Conservation (phyloP, 1,284 basidiomycete genomes). For the Flammula alnicola region DNA sequence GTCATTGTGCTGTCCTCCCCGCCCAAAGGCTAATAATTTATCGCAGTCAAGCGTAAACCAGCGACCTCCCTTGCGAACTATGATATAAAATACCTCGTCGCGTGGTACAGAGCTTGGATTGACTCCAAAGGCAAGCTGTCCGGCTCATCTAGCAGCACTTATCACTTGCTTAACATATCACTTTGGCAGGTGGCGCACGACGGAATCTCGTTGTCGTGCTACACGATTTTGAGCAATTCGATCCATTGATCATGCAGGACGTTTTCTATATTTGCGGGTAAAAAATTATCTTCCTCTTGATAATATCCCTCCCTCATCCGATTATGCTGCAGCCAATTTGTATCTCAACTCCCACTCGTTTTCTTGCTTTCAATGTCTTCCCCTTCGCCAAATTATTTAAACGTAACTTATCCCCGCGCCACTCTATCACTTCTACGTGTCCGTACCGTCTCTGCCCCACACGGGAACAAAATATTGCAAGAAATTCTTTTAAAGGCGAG, state of each 20-base stretch:
- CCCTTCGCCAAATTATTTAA: conserved; percentile 61
- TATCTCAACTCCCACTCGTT: conserved; percentile 58
- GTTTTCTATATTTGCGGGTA: conserved; percentile 73
- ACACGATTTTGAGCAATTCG: conserved; percentile 74
- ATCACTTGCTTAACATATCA: neutral
- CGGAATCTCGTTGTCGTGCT: conserved; percentile 57
- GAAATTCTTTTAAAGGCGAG: conserved; percentile 54
- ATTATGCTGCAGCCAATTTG: conserved; percentile 39
- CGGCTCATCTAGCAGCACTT: neutral
- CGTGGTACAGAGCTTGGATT: conserved; percentile 57
- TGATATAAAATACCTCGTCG: conserved; percentile 60
- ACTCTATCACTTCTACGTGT: conserved; percentile 62
- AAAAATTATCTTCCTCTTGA: no score
- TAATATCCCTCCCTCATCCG: neutral
- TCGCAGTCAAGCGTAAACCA: conserved; percentile 45
- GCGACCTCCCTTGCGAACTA: conserved; percentile 57
- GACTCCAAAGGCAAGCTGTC: conserved; percentile 38
- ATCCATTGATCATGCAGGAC: conserved; percentile 62
- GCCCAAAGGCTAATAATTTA: conserved; percentile 1
- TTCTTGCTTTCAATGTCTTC: conserved; percentile 65
- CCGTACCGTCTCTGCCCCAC: conserved; percentile 51
- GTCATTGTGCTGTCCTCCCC: conserved; percentile 1
- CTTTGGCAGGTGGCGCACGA: conserved; percentile 14
- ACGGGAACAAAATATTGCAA: conserved; percentile 50
- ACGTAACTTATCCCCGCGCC: conserved; percentile 57